Evolutionary conservation across 257 asterid genomes (phyloP).

Genomic region (Penstemon eatonii): DNA sequence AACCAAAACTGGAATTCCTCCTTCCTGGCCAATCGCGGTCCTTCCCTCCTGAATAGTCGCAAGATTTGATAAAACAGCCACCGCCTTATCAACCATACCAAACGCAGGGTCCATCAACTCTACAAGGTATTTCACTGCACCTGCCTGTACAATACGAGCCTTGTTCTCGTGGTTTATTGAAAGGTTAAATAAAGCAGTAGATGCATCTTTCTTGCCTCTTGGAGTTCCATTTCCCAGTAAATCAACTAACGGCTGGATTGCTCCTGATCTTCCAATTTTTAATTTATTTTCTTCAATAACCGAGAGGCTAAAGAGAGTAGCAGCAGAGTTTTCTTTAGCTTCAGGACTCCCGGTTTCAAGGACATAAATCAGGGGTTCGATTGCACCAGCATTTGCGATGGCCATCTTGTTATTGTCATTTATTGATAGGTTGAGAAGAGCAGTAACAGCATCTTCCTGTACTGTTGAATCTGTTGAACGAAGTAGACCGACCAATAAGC

Average conservation of each 20-base stretch:
- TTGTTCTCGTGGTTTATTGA: slow-evolving; percentile 69
- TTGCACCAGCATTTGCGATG: slow-evolving; percentile 76
- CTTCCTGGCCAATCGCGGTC: slow-evolving; percentile 63
- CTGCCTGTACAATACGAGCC: slow-evolving; percentile 75
- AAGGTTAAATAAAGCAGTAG: slow-evolving; percentile 68
- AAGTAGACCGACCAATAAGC: slow-evolving; percentile 59
- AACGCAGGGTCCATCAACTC: slow-evolving; percentile 89
- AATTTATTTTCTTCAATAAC: slow-evolving; percentile 72
- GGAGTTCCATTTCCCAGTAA: slow-evolving; percentile 84
- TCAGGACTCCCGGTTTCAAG: slow-evolving; percentile 76
- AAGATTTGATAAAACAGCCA: slow-evolving; percentile 77
- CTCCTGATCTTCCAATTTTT: slow-evolving; percentile 79
- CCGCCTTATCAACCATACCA: slow-evolving; percentile 95
- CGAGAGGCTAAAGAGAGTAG: slow-evolving; percentile 84
- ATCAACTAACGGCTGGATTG: slow-evolving; percentile 78
- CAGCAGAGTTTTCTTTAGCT: slow-evolving; percentile 88
- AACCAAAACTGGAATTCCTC: slow-evolving; percentile 73
- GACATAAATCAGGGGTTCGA: slow-evolving; percentile 78
- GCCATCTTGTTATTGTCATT: slow-evolving; percentile 74
- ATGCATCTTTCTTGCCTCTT: slow-evolving; percentile 78
- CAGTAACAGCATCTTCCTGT: slow-evolving; percentile 81
- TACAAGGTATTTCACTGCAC: slow-evolving; percentile 79
- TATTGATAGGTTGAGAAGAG: slow-evolving; percentile 81
- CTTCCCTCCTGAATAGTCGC: slow-evolving; percentile 78
- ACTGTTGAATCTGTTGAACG: slow-evolving; percentile 48